These are phyloP conservation scores for Pyracantha coccinea DNA, from an alignment of 331 rosid genomes.

Conservation along the genomic window DNA sequence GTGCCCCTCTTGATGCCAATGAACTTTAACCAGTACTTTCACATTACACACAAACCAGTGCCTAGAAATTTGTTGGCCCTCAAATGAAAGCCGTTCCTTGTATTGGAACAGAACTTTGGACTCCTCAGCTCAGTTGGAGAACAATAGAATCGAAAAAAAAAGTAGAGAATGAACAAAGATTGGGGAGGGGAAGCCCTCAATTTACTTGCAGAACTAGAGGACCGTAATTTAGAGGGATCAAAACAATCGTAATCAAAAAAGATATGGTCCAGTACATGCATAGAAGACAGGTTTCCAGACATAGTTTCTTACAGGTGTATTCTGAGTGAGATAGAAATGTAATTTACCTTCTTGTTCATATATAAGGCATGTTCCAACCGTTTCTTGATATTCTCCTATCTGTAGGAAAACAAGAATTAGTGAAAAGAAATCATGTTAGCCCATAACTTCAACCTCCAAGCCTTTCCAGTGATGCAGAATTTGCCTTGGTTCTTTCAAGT, in stretches of 20 bases:
- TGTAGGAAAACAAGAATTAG: conserved; percentile 20
- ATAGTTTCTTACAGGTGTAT: background rate
- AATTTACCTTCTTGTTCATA: conserved; percentile 47
- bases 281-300: background rate
- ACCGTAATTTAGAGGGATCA: background rate
- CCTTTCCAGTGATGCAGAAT: background rate
- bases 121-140: background rate
- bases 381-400: conserved; percentile 71
- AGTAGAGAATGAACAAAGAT: background rate
- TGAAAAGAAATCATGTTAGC: background rate
- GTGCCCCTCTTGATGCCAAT: background rate
- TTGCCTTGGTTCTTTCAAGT: background rate
- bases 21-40: background rate
- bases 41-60: background rate
- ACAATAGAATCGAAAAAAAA: background rate
- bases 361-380: conserved; percentile 60
- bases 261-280: background rate
- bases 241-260: background rate
- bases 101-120: background rate
- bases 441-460: background rate
- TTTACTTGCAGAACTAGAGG: background rate
- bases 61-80: background rate
- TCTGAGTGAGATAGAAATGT: background rate
- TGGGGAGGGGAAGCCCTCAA: background rate
- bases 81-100: background rate